phyloP scores from a whole-genome alignment of 768 basidiomycete species.

The Pilatotrama ljubarskyi region DNA sequence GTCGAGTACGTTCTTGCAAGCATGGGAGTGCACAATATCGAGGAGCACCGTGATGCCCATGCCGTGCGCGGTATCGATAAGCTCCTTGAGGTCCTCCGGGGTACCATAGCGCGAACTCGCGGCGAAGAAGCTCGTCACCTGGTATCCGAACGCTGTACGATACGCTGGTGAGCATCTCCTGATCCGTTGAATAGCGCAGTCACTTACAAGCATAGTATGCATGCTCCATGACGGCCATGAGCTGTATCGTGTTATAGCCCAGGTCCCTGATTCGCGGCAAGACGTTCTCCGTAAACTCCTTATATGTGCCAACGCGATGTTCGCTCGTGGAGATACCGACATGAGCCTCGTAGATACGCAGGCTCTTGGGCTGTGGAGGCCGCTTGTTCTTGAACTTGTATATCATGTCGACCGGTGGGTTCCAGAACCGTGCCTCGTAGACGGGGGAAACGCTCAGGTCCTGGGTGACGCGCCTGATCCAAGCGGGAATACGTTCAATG shows the following conservation, averaged over 20 bases:
- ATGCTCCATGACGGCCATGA: slow-evolving; percentile 99
- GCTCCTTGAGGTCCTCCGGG: slow-evolving; percentile 93
- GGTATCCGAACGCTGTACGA: slow-evolving; percentile 89
- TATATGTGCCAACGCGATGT: slow-evolving; percentile 87
- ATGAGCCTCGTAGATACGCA: slow-evolving; percentile 95
- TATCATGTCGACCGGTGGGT: slow-evolving; percentile 69
- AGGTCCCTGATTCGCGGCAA: slow-evolving; percentile 87
- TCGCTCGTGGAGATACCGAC: slow-evolving; percentile 95
- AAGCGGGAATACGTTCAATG: slow-evolving; percentile 90
- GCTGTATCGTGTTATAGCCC: slow-evolving; percentile 95
- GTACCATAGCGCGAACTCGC: slow-evolving; percentile 94
- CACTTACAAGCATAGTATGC: slow-evolving; percentile 93
- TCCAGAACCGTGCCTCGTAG: slow-evolving; percentile 99
- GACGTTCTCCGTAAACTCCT: slow-evolving; percentile 85
- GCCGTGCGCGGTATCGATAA: slow-evolving; percentile 93
- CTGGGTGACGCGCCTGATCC: slow-evolving; percentile 96
- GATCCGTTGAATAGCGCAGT: background rate
- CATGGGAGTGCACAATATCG: slow-evolving; percentile 97
- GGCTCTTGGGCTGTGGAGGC: slow-evolving; percentile 62
- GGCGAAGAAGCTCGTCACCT: slow-evolving; percentile 96
- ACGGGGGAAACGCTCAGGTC: slow-evolving; percentile 85
- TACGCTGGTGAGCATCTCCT: background rate
- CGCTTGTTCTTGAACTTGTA: slow-evolving; percentile 83
- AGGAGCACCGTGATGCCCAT: slow-evolving; percentile 92
- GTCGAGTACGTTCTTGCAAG: slow-evolving; percentile 95